These are phyloP conservation scores for Penicillium sp. DNA, from an alignment of 2,329 filamentous ascomycete species.

Conservation along the genomic window DNA sequence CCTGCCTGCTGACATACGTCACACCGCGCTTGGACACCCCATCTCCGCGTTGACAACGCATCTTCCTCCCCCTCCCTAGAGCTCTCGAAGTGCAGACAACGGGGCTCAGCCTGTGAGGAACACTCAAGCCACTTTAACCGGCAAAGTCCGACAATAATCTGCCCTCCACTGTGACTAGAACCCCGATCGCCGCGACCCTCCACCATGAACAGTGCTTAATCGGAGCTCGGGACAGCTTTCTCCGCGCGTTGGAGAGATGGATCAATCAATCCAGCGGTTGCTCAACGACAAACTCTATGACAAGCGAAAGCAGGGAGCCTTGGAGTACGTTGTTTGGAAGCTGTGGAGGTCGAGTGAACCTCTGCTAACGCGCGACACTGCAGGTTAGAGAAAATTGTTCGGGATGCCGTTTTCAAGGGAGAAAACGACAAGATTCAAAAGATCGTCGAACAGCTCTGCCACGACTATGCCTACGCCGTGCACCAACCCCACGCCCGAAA, in stretches of 20 bases:
- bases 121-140: neutral
- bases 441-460: slow-evolving; percentile 93
- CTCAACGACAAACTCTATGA: slow-evolving; percentile 99
- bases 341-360: neutral
- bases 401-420: slow-evolving; percentile 72
- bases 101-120: neutral
- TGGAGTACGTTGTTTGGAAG: slow-evolving; percentile 67
- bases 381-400: slow-evolving; percentile 86
- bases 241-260: slow-evolving; percentile 59
- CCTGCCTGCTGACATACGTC: slow-evolving; percentile 27
- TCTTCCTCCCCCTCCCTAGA: slow-evolving; percentile 10
- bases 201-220: slow-evolving; percentile 30
- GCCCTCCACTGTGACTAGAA: slow-evolving; percentile 1
- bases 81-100: neutral
- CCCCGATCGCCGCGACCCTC: slow-evolving; percentile 7
- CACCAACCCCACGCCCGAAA: slow-evolving; percentile 96
- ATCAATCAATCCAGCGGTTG: slow-evolving; percentile 81
- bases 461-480: slow-evolving; percentile 95
- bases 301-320: slow-evolving; percentile 91
- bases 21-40: slow-evolving; percentile 20
- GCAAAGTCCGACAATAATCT: neutral
- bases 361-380: slow-evolving; percentile 10
- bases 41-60: slow-evolving; percentile 25
- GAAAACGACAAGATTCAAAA: slow-evolving; percentile 79
- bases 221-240: slow-evolving; percentile 23